phyloP scores from a whole-genome alignment of 225 moss, liverwort and hornwort genomes.

The Neckera pumila region DNA sequence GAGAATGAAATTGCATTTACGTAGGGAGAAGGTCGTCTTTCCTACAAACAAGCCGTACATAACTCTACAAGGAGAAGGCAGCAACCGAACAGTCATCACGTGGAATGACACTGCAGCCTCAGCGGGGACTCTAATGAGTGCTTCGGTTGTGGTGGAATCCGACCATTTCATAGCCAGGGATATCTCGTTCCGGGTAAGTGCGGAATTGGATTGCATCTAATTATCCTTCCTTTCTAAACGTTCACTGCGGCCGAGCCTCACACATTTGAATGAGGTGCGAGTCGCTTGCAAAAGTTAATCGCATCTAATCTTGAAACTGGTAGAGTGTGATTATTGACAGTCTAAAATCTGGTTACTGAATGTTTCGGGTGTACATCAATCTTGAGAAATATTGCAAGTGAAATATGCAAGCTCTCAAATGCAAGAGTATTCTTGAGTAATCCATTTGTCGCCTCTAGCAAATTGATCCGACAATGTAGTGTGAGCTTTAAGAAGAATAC shows the following conservation, averaged over 20 bases:
- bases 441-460: neutral
- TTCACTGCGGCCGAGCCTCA: neutral
- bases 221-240: neutral
- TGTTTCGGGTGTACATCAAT: neutral
- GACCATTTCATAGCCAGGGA: slow-evolving; percentile 59
- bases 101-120: slow-evolving; percentile 26
- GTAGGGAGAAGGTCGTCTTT: slow-evolving; percentile 44
- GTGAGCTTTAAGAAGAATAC: neutral
- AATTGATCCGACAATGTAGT: neutral
- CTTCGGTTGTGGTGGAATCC: slow-evolving; percentile 34
- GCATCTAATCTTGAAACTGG: neutral
- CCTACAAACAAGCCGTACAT: slow-evolving; percentile 24
- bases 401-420: neutral
- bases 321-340: neutral
- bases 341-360: neutral
- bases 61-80: slow-evolving; percentile 49
- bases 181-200: slow-evolving; percentile 34
- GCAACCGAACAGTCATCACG: slow-evolving; percentile 29
- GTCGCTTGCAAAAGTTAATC: neutral
- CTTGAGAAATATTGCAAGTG: neutral
- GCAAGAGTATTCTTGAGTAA: neutral
- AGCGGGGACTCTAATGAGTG: slow-evolving; percentile 51
- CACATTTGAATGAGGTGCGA: neutral
- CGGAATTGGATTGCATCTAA: neutral
- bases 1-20: neutral